A percentile compares a stretch with the other conserved stretches of the same genome.
Evolutionary conservation across 2,329 filamentous ascomycete genomes (phyloP).

Genomic region (Diplocarpon mali): DNA sequence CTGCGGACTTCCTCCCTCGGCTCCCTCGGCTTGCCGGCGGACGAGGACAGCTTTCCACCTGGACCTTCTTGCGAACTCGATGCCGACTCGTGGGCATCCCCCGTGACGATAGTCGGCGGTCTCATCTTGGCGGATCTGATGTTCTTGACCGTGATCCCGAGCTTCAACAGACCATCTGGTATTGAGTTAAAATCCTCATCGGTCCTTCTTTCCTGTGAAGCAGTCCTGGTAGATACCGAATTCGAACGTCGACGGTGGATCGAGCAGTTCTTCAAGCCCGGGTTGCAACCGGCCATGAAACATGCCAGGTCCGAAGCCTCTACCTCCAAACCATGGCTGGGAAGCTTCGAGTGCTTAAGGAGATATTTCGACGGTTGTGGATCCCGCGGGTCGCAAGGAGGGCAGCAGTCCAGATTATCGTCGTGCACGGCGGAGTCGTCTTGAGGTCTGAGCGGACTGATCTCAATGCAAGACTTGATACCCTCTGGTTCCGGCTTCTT

Average conservation of each 20-base stretch:
- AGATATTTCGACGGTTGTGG: slow-evolving; percentile 14
- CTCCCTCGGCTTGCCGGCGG: not conserved
- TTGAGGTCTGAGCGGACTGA: slow-evolving; percentile 10
- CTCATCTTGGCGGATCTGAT: not conserved
- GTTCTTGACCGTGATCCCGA: not conserved
- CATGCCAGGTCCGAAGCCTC: slow-evolving; percentile 19
- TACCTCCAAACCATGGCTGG: slow-evolving; percentile 6
- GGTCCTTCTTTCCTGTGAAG: not conserved
- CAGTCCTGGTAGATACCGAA: not conserved
- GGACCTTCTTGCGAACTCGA: not conserved
- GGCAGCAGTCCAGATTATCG: slow-evolving; percentile 14
- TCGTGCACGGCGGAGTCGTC: slow-evolving; percentile 17
- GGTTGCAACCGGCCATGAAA: slow-evolving; percentile 17
- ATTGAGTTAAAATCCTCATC: slow-evolving; percentile 11
- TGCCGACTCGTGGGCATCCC: not conserved
- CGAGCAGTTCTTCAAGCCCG: slow-evolving; percentile 12
- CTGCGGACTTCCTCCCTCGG: not conserved
- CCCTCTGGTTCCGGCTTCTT: slow-evolving; percentile 8
- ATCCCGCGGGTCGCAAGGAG: slow-evolving; percentile 14
- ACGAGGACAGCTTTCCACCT: not conserved
- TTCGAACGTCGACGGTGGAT: slow-evolving; percentile 9
- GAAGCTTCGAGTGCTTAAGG: slow-evolving; percentile 5
- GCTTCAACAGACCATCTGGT: slow-evolving; percentile 4
- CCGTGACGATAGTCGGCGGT: not conserved
- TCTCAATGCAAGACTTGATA: slow-evolving; percentile 17